phyloP scores from a whole-genome alignment of 2,329 filamentous ascomycete genomes.

The Didymella pomorum region DNA sequence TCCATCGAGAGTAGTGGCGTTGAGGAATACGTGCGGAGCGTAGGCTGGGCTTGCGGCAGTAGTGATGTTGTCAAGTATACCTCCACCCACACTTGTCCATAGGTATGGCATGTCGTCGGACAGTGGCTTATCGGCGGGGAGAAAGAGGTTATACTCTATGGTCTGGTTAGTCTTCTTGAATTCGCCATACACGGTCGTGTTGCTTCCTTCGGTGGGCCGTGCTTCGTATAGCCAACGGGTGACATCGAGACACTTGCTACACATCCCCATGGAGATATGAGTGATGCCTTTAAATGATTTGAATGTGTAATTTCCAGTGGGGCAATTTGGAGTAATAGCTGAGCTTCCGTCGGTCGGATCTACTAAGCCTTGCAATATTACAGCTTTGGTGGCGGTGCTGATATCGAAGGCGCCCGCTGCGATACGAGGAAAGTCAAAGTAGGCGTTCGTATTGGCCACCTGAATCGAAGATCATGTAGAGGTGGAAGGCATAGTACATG shows the following conservation, averaged over 20 bases:
- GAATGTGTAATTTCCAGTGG: constrained; percentile 1
- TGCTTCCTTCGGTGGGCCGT: neutral
- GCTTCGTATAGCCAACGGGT: neutral
- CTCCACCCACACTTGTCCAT: neutral
- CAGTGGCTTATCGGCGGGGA: neutral
- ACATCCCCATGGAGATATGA: neutral
- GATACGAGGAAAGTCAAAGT: neutral
- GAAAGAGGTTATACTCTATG: neutral
- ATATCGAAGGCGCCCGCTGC: neutral
- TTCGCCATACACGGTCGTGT: neutral
- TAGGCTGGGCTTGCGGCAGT: too few species aligned
- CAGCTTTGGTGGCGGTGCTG: neutral
- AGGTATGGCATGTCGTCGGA: neutral
- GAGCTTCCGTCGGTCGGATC: neutral
- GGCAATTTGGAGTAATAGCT: neutral
- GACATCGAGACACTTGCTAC: neutral
- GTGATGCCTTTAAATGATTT: neutral
- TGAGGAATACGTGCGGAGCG: neutral
- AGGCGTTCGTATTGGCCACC: neutral
- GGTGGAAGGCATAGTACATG: neutral
- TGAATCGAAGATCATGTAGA: neutral
- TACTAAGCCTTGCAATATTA: neutral
- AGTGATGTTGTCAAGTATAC: too few species aligned
- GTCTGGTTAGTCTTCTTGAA: neutral
- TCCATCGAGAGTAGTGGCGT: neutral